phyloP scores from a whole-genome alignment of 495 filamentous ascomycete species.

The Aspergillus coremiiformis region DNA sequence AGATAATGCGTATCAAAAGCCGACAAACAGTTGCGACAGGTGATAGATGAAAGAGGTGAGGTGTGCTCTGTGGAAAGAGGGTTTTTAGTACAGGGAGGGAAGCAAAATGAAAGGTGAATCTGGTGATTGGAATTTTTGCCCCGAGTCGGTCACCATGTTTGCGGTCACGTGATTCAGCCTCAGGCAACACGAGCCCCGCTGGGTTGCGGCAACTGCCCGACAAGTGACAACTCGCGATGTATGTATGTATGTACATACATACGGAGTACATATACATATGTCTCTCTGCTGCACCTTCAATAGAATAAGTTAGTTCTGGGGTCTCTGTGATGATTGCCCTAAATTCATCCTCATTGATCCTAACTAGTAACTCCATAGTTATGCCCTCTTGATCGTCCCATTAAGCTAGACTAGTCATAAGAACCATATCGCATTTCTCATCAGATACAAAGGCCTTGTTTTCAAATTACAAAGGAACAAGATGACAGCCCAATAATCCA shows the following conservation, averaged over 20 bases:
- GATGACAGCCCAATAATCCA: conserved; percentile 81
- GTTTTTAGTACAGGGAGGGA: conserved; percentile 16
- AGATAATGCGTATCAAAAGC: conserved; percentile 6
- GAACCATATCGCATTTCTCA: conserved; percentile 16
- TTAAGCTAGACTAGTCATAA: conserved; percentile 6
- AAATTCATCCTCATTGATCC: neutral
- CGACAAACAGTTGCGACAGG: conserved; percentile 16
- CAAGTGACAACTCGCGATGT: neutral
- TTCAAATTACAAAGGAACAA: conserved; percentile 55
- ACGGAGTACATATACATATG: no score
- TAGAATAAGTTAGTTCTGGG: neutral
- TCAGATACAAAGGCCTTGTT: conserved; percentile 1
- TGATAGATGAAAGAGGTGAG: conserved; percentile 15
- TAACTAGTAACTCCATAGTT: neutral
- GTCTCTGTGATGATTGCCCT: neutral
- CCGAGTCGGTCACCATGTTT: conserved; percentile 25
- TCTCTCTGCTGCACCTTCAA: no score
- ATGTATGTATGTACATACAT: no score
- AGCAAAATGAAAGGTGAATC: conserved; percentile 22
- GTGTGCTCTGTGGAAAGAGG: conserved; percentile 5
- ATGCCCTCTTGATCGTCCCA: conserved; percentile 1
- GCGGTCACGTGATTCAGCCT: conserved; percentile 36
- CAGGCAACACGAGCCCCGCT: conserved; percentile 19
- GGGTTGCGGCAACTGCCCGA: neutral
- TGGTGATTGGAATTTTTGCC: conserved; percentile 45